Evolutionary conservation across 1,284 basidiomycete genomes (phyloP), one percentile per base, ranked within the genome.

Genomic region (Moesziomyces globuligerus): DNA sequence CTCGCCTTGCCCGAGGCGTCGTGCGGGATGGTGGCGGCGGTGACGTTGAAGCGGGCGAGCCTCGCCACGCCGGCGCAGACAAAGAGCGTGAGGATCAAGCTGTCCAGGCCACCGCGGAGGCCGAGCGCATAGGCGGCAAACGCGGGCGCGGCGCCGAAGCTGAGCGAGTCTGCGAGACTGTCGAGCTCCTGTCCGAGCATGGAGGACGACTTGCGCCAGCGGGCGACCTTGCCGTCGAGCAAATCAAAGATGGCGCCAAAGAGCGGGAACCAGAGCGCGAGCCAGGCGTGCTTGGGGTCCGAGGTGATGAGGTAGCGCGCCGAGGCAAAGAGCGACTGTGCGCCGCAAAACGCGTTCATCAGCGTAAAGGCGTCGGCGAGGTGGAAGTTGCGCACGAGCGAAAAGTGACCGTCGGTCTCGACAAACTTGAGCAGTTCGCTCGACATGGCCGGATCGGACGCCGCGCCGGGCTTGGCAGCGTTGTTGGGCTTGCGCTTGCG

Each of bases 101-200:
- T 91, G 85, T 99, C 95, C 56, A 97, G 87, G 53, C 90, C 90
- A 9, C 91, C 92, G 58, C 93, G 89, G 56, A 98, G 87, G 48
- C 96, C 96, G 56, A 98, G 87, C 37, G 89, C 89, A 81, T 96
- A 99, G 0, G 92, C 96, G 28, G 96, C 86, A 45, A 98, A 87
- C 15, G 94, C 90, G 1, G 96, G 96, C 0, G 96, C 94, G 40
- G 98, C 94, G 53, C 96, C 96, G 80, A 99, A 99, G 3, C 93
- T 96, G 62, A 98, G 90, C 92, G 97, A 86, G 84, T 99, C 96
- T 24, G 96, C 96, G 54, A 99, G 86, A 83, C 91, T 93, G 85
- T 99, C 96, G 53, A 99, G 87, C 83, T 99, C 96, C 84, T 99
- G 96, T 1, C 96, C 96, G n/a, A 99, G 86, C 89, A 99, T 90